Conservation (phyloP, 169 alveolate genomes). For the Hepatocystis sp. region DNA sequence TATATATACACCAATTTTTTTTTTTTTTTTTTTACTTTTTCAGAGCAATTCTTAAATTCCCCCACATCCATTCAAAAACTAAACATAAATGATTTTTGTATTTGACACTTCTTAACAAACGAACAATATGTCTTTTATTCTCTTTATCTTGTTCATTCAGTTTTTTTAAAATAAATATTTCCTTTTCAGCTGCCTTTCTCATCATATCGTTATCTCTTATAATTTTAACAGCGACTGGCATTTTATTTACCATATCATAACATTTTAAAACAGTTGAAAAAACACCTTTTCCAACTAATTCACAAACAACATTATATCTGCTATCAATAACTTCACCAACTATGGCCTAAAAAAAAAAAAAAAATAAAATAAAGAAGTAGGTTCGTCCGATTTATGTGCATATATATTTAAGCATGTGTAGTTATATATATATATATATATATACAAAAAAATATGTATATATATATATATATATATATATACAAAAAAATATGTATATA, state of each 20-base stretch:
- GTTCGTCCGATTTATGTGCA: not conserved
- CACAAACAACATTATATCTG: conserved; percentile 89
- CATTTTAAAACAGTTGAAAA: conserved; percentile 90
- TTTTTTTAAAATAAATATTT: conserved; percentile 85
- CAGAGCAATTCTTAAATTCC: conserved; percentile 90
- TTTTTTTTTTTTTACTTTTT: conserved; percentile 77
- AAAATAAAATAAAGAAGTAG: not conserved
- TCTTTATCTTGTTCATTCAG: conserved; percentile 89
- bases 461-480: no score
- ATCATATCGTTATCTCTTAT: conserved; percentile 92
- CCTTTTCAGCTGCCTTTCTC: conserved; percentile 93
- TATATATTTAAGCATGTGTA: not conserved
- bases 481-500: no score
- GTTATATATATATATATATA: conserved; percentile 6
- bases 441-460: not conserved
- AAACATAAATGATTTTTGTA: conserved; percentile 92
- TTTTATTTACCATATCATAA: conserved; percentile 78
- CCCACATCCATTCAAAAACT: conserved; percentile 94
- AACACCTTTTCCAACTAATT: conserved; percentile 92
- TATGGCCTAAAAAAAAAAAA: conserved; percentile 80
- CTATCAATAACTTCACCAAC: conserved; percentile 91
- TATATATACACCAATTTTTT: no score
- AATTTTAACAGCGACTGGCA: conserved; percentile 88
- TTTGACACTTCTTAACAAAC: conserved; percentile 85
- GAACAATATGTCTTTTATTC: conserved; percentile 86